Conservation (phyloP, 106 monocot species). For the Apostasia shenzhenica region DNA sequence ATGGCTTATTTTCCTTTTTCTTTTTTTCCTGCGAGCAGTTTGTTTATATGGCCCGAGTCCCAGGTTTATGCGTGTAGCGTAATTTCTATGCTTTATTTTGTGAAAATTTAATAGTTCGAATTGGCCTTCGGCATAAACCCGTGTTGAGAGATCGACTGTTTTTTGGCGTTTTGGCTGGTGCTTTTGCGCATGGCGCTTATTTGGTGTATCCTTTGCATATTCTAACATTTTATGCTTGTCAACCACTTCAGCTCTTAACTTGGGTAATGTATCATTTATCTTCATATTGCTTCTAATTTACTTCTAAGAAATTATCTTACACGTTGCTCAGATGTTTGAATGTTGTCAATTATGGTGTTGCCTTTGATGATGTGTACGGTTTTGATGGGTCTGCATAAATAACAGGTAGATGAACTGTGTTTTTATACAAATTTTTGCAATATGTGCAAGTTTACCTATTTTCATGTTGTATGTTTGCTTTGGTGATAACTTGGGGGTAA, state of each 20-base stretch:
- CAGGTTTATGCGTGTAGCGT: not conserved
- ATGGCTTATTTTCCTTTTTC: not conserved
- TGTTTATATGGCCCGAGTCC: not conserved
- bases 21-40: not conserved
- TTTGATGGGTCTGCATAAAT: not conserved
- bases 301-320: not conserved
- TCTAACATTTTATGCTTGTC: not conserved
- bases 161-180: slow-evolving; percentile 76
- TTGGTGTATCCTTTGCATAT: slow-evolving; percentile 76
- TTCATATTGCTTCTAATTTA: slow-evolving; percentile 1
- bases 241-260: not conserved
- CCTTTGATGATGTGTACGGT: not conserved
- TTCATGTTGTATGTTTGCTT: not conserved
- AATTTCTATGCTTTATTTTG: not conserved
- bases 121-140: slow-evolving; percentile 69
- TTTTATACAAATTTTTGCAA: not conserved
- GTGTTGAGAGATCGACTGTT: slow-evolving; percentile 86
- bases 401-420: too few relatives aligned
- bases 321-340: not conserved
- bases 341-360: not conserved
- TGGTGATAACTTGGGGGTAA: not conserved
- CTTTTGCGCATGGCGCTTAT: slow-evolving; percentile 86
- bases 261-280: not conserved
- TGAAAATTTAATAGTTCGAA: slow-evolving; percentile 44
- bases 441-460: not conserved